Base-by-base conservation (phyloP, 805 yeast genomes). In the Candida succiphila region DNA sequence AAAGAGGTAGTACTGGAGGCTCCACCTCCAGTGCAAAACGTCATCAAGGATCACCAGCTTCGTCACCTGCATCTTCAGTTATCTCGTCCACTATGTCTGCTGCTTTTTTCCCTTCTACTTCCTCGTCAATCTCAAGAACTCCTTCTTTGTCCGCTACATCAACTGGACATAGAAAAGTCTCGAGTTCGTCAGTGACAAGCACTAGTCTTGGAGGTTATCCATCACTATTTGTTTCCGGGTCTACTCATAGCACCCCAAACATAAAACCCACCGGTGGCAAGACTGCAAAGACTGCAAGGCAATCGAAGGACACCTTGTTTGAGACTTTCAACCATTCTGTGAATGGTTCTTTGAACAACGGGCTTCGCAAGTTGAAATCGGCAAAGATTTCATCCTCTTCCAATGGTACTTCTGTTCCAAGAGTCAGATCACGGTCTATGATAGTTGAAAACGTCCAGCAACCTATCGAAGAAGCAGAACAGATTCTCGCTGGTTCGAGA, bases 281-380 rank as follows among this genome's bases (percentile, higher is more conserved):
- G 24, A 36, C 23, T 21, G 23, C 10, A 8, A 21, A 21, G 9
- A 20, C 31, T 3, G 19, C 17, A n/a, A 18, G n/a, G 5, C 17
- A 21, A 7, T 7, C 25, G 21, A 15, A 18, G 13, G 30, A 19
- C n/a, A 28, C 51, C 5, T 39, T 47, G 18, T 49, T 45, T 37
- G 54, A 49, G 18, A 47, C 51, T 5, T 48, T 45, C 33, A 45
- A 42, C 27, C 51, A 48, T 33, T 41, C 52, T 5, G 35, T 48
- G 7, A 42, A 39, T 17, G 51, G 54, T 7, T 46, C 48, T 12
- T 29, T 45, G 29, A 45, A 46, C 32, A 48, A 45, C 32, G 53
- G 53, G 3, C 38, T 50, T 16, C 38, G 52, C n/a, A 46, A 34
- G 35, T 37, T 48, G 32, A 42, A 46, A n/a, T n/a, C n/a, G n/a